Base-by-base conservation (phyloP, 768 basidiomycete species). In the Amanita fuliginea region DNA sequence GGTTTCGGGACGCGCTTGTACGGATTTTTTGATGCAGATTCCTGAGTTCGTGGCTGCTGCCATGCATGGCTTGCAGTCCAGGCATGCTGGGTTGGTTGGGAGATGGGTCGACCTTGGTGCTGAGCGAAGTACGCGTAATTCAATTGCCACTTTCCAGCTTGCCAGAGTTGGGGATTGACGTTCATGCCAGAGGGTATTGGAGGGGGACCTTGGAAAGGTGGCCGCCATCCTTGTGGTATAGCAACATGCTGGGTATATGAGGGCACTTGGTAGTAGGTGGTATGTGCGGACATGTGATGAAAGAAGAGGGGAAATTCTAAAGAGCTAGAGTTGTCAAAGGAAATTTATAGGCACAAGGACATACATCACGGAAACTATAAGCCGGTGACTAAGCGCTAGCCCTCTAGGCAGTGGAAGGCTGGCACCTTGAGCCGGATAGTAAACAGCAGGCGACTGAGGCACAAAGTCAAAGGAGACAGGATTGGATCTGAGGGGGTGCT, bases 1-100 rank as follows among this genome's bases (percentile, higher is more conserved):
- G 74, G 73, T 37, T 72, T 77, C n/a, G 77, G 73, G 9, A 68
- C 57, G 16, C 80, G 77, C 59, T 85, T 86, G 68, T 77, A 78
- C 0, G 85, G 85, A 50, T 84, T 81, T 54, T 62, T 69, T 4
- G 56, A 54, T 2, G 58, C 59, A 8, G 54, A 55, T 34, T 59
- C 56, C 30, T 57, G 61, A 32, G 58, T 58, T 44, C 60, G 64
- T 30, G 53, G 53, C 6, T 56, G 56, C 24, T 57, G 55, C 72
- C 72, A 76, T 54, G 72, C 60, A 22, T 61, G 64, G 21, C 67
- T 69, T 21, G 67, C 64, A 42, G 64, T 59, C 75, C 75, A 77
- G 13, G 57, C 60, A 24, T 54, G 49, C 43, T 57, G 54, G 22
- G 53, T 37, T 22, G 43, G 33, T 18, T 43, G 48, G 19, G 52